phyloP scores from a whole-genome alignment of 1,284 basidiomycete genomes.

The Ceratobasidium sp. region DNA sequence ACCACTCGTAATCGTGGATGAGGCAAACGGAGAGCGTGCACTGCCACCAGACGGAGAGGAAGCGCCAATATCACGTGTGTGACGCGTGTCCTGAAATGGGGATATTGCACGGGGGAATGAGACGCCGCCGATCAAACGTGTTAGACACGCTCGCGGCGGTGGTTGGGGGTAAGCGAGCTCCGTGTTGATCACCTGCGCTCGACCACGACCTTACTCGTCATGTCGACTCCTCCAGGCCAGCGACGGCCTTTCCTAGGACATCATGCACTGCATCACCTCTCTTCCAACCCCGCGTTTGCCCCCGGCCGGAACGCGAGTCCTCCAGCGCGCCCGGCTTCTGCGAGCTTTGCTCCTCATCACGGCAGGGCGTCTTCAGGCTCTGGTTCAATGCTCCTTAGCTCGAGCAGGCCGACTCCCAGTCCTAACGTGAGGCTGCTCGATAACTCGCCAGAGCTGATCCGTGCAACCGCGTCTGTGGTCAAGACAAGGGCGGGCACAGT shows the following conservation, averaged over 20 bases:
- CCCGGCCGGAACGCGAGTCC: slow-evolving; percentile 33
- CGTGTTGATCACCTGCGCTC: slow-evolving; percentile 21
- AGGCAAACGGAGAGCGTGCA: no score
- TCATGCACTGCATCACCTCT: slow-evolving; percentile 10
- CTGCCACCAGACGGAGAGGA: no score
- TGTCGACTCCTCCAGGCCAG: slow-evolving; percentile 36
- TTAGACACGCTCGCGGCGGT: slow-evolving; percentile 10
- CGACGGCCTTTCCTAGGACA: slow-evolving; percentile 34
- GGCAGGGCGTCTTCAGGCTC: slow-evolving; percentile 21
- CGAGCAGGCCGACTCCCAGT: not conserved
- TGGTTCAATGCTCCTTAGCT: slow-evolving; percentile 27
- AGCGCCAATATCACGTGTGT: no score
- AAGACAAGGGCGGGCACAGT: slow-evolving; percentile 90
- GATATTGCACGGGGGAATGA: slow-evolving; percentile 12
- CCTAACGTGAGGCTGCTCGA: slow-evolving; percentile 17
- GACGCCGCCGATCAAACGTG: slow-evolving; percentile 33
- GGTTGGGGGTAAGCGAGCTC: slow-evolving; percentile 4
- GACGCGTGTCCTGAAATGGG: slow-evolving; percentile 5
- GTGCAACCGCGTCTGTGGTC: slow-evolving; percentile 61
- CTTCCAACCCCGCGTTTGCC: slow-evolving; percentile 34
- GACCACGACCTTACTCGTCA: slow-evolving; percentile 15
- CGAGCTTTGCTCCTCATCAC: not conserved
- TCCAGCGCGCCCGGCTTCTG: slow-evolving; percentile 29
- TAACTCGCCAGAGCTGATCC: slow-evolving; percentile 33
- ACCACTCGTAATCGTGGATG: no score